A percentile compares a stretch with the other conserved stretches of the same genome.
Evolutionary conservation across 805 yeast genomes (phyloP).

Genomic region (Candida schatavii): DNA sequence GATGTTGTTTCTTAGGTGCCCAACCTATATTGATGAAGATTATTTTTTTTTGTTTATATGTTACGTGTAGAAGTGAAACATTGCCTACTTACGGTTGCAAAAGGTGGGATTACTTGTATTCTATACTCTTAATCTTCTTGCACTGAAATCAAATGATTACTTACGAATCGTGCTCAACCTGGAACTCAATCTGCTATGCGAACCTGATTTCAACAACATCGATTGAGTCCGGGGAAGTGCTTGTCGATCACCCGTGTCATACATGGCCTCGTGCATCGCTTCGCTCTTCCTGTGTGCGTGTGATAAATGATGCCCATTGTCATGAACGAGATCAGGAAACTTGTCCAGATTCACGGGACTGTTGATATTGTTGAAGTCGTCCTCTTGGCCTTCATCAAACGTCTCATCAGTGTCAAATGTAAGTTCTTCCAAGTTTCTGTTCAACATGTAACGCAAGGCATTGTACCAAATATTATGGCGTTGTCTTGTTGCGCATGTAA

Average conservation of each 20-base stretch:
- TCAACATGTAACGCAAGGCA: constrained; percentile 72
- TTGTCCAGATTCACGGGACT: neutral
- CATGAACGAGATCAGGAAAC: neutral
- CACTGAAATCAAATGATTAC: too few relatives aligned
- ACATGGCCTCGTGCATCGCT: constrained; percentile 6
- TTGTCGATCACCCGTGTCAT: constrained; percentile 20
- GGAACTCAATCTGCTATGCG: constrained; percentile 13
- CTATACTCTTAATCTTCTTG: too few relatives aligned
- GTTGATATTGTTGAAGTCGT: neutral
- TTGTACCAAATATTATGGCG: constrained; percentile 92
- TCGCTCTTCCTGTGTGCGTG: neutral
- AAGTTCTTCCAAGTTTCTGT: constrained; percentile 59
- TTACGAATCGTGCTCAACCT: constrained; percentile 17
- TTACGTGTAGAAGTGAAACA: too few relatives aligned
- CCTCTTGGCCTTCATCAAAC: constrained; percentile 9
- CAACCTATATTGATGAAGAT: too few relatives aligned
- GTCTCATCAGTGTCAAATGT: constrained; percentile 34
- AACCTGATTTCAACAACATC: constrained; percentile 7
- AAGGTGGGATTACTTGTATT: too few relatives aligned
- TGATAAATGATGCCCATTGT: neutral
- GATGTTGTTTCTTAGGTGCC: too few relatives aligned
- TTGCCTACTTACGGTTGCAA: neutral
- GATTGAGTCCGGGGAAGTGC: constrained; percentile 18
- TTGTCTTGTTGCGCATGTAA: constrained; percentile 84
- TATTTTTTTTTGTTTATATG: too few relatives aligned